Conservation (phyloP, 2,329 filamentous ascomycete genomes). For the Teratosphaeria zuluensis region DNA sequence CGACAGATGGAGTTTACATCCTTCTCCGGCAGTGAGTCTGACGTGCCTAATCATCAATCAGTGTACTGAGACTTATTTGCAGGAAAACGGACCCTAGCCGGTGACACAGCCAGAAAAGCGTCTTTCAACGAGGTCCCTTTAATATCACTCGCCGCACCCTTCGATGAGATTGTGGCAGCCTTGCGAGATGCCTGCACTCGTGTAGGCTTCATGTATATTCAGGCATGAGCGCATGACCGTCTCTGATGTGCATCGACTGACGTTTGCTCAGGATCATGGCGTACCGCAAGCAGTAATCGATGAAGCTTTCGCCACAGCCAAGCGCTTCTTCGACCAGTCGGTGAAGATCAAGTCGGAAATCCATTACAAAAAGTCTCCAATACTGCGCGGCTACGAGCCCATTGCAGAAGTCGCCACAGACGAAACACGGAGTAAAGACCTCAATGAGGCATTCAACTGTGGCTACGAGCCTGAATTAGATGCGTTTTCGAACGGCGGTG, state of each 20-base stretch:
- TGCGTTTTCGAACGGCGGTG: slow-evolving; percentile 2
- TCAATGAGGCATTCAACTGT: slow-evolving; percentile 28
- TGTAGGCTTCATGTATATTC: slow-evolving; percentile 18
- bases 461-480: slow-evolving; percentile 14
- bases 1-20: background rate
- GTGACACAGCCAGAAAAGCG: slow-evolving; percentile 12
- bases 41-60: background rate
- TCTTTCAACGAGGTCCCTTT: slow-evolving; percentile 15
- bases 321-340: slow-evolving; percentile 24
- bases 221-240: background rate
- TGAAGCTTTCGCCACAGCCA: slow-evolving; percentile 10
- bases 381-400: slow-evolving; percentile 54
- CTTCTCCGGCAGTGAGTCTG: background rate
- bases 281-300: slow-evolving; percentile 40
- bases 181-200: slow-evolving; percentile 14
- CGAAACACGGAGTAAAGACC: slow-evolving; percentile 44
- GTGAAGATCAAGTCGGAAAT: slow-evolving; percentile 42
- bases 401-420: slow-evolving; percentile 65
- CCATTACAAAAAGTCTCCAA: slow-evolving; percentile 57
- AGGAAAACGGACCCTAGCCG: slow-evolving; percentile 10
- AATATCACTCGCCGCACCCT: slow-evolving; percentile 10
- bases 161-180: slow-evolving; percentile 9
- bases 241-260: background rate
- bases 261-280: slow-evolving; percentile 51
- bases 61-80: background rate